Base-by-base conservation (phyloP, 1,284 basidiomycete species). In the Golubevia sp. region DNA sequence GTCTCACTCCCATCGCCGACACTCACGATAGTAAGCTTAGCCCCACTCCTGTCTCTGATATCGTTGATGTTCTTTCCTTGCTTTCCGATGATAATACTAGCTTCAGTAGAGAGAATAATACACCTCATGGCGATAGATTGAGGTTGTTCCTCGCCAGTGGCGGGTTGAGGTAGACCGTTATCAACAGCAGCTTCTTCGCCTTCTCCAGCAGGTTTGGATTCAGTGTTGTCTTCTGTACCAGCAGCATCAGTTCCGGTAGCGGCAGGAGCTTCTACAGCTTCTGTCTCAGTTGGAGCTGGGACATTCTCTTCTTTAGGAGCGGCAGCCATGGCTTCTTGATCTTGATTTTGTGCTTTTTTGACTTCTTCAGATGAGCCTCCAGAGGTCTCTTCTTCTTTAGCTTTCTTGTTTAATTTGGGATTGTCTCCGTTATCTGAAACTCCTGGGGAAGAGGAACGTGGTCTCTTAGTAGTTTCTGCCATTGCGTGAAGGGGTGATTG, bases 71-170 rank as follows among this genome's bases (percentile, higher is more conserved):
- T 79, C 61, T 79, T 79, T 48, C 80, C 80, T 48, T 71, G 70
- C 67, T 83, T 83, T 49, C 80, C 80, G 54, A 83, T 83, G 66
- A 83, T 83, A 65, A 83, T 73, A 57, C 76, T 78, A n/a, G 80
- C 80, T 51, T 83, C 80, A 60, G 74, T 71, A 11, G 79, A 78
- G 44, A 83, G 68, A 50, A 83, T 83, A 49, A 83, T 62, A 13
- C 76, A 72, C 18, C 79, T 71, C 71, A 83, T 78, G 20, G 74
- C 70, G 49, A 83, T 80, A 20, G 62, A 55, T 13, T 50, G 55
- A 21, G 71, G 57, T 5, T 65, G 61, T 15, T 30, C 25, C 30
- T 61, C 30, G 13, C 34, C 49, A 27, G 59, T 27, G 4, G 23
- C 34, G 15, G 20, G 20, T 49, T 51, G 50, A n/a, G 49, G 55